phyloP scores from a whole-genome alignment of 257 asterid species.

The Solanum chaucha region DNA sequence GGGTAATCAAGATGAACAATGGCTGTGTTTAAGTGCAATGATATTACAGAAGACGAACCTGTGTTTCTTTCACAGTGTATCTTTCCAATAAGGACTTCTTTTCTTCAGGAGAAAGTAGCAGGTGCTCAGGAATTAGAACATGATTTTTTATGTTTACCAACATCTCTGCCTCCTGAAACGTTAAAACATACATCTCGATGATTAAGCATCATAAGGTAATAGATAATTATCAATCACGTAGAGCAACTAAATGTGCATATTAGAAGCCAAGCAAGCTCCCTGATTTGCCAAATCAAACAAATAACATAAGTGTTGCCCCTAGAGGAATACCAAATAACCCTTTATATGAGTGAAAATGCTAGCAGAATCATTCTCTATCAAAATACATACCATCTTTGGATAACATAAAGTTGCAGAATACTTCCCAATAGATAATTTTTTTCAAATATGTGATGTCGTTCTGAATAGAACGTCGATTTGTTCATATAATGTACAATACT shows the following conservation, averaged over 20 bases:
- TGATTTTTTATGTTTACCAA: constrained; percentile 77
- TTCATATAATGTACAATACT: neutral
- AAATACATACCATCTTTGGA: neutral
- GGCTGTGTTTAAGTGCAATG: neutral
- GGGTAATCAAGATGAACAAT: neutral
- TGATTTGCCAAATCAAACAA: neutral
- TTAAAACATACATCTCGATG: neutral
- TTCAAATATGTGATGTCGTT: neutral
- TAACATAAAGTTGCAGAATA: neutral
- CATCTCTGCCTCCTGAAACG: constrained; percentile 62
- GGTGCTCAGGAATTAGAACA: constrained; percentile 80
- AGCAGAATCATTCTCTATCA: neutral
- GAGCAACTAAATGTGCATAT: neutral
- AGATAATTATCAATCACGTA: neutral
- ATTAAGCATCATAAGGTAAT: neutral
- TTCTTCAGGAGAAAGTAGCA: constrained; percentile 61
- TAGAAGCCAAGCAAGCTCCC: neutral
- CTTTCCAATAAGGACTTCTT: constrained; percentile 78
- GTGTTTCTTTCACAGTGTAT: constrained; percentile 90
- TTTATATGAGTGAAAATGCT: neutral
- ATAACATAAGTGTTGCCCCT: neutral
- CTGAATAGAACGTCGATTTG: neutral
- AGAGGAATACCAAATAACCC: neutral
- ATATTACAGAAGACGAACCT: constrained; percentile 32
- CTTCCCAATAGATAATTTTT: neutral